Conservation (phyloP, 2,329 filamentous ascomycete species). For the Stagonosporopsis chrysanthemi region DNA sequence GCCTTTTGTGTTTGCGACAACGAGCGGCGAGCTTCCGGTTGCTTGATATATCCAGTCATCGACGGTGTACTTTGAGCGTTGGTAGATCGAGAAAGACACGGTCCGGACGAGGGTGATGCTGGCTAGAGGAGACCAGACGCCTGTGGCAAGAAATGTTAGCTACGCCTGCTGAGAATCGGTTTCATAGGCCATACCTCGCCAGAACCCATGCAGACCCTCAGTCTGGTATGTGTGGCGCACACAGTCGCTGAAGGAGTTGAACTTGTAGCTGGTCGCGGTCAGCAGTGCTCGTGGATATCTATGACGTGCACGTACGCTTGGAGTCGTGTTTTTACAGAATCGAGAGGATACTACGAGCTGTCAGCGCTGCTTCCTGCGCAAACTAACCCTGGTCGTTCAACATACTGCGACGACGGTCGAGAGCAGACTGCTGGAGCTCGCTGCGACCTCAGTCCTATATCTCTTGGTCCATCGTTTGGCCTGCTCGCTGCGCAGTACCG, state of each 20-base stretch:
- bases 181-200: conserved; percentile 57
- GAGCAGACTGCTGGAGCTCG: conserved; percentile 77
- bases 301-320: conserved; percentile 64
- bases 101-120: conserved; percentile 80
- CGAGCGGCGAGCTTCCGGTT: conserved; percentile 74
- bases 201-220: conserved; percentile 60
- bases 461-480: conserved; percentile 70
- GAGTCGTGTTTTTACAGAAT: conserved; percentile 90
- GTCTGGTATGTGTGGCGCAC: conserved; percentile 74
- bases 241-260: conserved; percentile 76
- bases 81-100: conserved; percentile 82
- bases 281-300: conserved; percentile 15
- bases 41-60: conserved; percentile 71
- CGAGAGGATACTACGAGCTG: conserved; percentile 71
- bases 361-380: conserved; percentile 27
- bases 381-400: background rate
- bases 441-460: conserved; percentile 82
- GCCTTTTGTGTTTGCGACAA: conserved; percentile 73
- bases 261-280: conserved; percentile 65
- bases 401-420: conserved; percentile 76
- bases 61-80: conserved; percentile 75
- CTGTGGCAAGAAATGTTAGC: conserved; percentile 43
- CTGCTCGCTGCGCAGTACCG: conserved; percentile 50
- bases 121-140: conserved; percentile 80
- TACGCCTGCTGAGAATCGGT: conserved; percentile 5